A percentile compares a stretch with the other conserved stretches of the same genome.
Evolutionary conservation across 805 yeast genomes (phyloP).

Genomic region (Maudiozyma bulderi): DNA sequence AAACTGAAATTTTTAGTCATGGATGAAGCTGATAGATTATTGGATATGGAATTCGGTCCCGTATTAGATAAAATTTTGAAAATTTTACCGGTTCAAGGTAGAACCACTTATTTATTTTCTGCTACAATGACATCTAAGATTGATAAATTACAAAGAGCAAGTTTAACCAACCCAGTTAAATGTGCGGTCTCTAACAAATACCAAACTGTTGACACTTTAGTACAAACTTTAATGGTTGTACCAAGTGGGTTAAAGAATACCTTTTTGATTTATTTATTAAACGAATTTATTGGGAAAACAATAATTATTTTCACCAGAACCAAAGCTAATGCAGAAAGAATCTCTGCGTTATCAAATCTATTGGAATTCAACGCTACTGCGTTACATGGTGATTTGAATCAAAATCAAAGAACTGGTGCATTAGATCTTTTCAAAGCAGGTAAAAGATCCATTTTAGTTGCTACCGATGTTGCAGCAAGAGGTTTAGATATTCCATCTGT

Average conservation of each 20-base stretch:
- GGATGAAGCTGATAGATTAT: conserved; percentile 94
- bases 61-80: conserved; percentile 79
- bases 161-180: conserved; percentile 77
- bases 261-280: conserved; percentile 66
- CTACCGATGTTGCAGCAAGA: conserved; percentile 85
- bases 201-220: conserved; percentile 88
- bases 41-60: conserved; percentile 96
- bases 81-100: conserved; percentile 68
- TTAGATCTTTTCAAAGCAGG: conserved; percentile 72
- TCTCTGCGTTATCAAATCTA: conserved; percentile 69
- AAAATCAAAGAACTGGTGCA: conserved; percentile 75
- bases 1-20: conserved; percentile 75
- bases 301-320: conserved; percentile 88
- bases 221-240: conserved; percentile 80
- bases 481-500: conserved; percentile 79
- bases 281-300: conserved; percentile 77
- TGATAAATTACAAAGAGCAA: conserved; percentile 90
- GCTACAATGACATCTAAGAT: conserved; percentile 97
- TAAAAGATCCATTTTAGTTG: conserved; percentile 56
- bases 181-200: conserved; percentile 84
- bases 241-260: conserved; percentile 93
- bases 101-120: conserved; percentile 79
- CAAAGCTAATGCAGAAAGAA: conserved; percentile 88
- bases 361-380: conserved; percentile 88
- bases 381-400: conserved; percentile 84